Evolutionary conservation across 2,329 filamentous ascomycete genomes (phyloP).

Genomic region (Stylonectria norvegica): DNA sequence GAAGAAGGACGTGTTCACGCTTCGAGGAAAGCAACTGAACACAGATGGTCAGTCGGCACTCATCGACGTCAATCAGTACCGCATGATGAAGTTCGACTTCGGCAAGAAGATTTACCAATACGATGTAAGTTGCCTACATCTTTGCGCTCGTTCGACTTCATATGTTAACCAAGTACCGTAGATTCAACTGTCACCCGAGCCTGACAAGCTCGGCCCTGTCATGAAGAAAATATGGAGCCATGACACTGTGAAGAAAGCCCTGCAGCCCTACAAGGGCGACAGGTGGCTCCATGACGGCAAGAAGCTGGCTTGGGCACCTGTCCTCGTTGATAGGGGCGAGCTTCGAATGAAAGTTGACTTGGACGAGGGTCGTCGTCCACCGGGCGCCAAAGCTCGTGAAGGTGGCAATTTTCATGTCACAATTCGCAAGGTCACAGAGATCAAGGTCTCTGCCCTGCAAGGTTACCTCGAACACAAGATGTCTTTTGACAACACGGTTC

Average conservation of each 20-base stretch:
- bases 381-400: slow-evolving; percentile 28
- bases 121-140: slow-evolving; percentile 60
- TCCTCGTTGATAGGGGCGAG: slow-evolving; percentile 43
- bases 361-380: slow-evolving; percentile 54
- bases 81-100: slow-evolving; percentile 57
- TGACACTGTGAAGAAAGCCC: slow-evolving; percentile 50
- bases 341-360: slow-evolving; percentile 65
- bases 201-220: slow-evolving; percentile 59
- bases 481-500: slow-evolving; percentile 61
- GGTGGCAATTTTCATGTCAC: slow-evolving; percentile 56
- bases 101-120: slow-evolving; percentile 72
- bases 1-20: slow-evolving; percentile 34
- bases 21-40: slow-evolving; percentile 47
- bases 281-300: slow-evolving; percentile 77
- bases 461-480: slow-evolving; percentile 62
- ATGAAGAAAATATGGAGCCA: slow-evolving; percentile 76
- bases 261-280: slow-evolving; percentile 45
- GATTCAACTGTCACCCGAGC: slow-evolving; percentile 63
- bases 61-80: slow-evolving; percentile 70
- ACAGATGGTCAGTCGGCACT: slow-evolving; percentile 52
- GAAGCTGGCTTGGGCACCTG: slow-evolving; percentile 73
- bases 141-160: not conserved
- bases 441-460: slow-evolving; percentile 65
- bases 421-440: slow-evolving; percentile 61
- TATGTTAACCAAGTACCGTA: slow-evolving; percentile 31